These are phyloP conservation scores for Amylocarpus encephaloides DNA, from an alignment of 2,329 filamentous ascomycete species.

Conservation along the genomic window DNA sequence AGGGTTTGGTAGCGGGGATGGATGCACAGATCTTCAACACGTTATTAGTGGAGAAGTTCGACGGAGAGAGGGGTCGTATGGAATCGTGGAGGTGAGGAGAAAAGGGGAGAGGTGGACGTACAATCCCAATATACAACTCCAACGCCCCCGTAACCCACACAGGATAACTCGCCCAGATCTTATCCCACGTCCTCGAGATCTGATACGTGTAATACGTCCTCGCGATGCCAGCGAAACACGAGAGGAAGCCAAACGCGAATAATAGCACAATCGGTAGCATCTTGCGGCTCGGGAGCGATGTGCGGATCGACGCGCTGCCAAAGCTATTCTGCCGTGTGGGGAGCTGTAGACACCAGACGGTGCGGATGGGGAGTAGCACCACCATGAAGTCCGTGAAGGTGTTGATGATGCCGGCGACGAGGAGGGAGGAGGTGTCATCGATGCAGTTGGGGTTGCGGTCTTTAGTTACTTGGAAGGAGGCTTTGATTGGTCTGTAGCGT, in stretches of 20 bases:
- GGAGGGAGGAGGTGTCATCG: conserved; percentile 44
- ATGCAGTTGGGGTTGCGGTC: conserved; percentile 37
- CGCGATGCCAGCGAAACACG: conserved; percentile 35
- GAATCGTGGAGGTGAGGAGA: too few relatives aligned
- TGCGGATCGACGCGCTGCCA: background rate
- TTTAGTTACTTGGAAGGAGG: conserved; percentile 34
- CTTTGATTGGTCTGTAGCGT: conserved; percentile 32
- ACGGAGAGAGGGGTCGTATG: background rate
- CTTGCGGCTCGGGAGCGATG: background rate
- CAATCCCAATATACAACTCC: conserved; percentile 38
- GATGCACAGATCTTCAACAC: conserved; percentile 38
- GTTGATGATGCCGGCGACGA: conserved; percentile 51
- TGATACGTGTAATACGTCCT: conserved; percentile 35
- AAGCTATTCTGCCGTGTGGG: conserved; percentile 38
- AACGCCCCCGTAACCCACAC: conserved; percentile 34
- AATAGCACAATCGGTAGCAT: conserved; percentile 38
- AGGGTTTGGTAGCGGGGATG: conserved; percentile 39
- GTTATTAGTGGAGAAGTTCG: background rate
- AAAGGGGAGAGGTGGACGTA: too few relatives aligned
- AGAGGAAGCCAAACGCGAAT: conserved; percentile 45
- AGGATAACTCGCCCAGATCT: conserved; percentile 34
- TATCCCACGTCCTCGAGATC: conserved; percentile 30
- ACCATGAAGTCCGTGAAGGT: conserved; percentile 52
- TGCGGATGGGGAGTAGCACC: conserved; percentile 45
- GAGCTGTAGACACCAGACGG: conserved; percentile 40